A percentile compares a stretch with the other conserved stretches of the same genome.
phyloP scores from a whole-genome alignment of 768 basidiomycete genomes.

The Pholiota conissans region DNA sequence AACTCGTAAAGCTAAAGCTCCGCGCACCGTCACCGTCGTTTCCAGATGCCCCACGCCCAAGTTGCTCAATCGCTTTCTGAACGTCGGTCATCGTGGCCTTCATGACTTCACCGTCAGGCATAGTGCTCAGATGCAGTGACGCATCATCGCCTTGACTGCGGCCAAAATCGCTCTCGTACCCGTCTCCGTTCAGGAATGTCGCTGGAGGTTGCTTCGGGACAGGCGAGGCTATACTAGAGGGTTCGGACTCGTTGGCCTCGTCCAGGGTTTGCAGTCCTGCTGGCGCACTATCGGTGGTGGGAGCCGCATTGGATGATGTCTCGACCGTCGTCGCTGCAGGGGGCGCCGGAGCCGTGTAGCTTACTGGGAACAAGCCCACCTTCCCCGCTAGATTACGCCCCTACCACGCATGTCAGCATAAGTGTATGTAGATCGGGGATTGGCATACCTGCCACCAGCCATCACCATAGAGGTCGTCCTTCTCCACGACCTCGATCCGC shows the following conservation, averaged over 20 bases:
- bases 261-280: constrained; percentile 36
- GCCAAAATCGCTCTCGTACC: constrained; percentile 20
- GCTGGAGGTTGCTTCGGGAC: constrained; percentile 36
- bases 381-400: constrained; percentile 82
- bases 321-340: constrained; percentile 2
- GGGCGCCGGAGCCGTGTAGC: constrained; percentile 72
- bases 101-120: constrained; percentile 64
- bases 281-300: constrained; percentile 10
- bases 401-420: constrained; percentile 36
- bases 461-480: constrained; percentile 89
- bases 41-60: constrained; percentile 51
- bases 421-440: background rate
- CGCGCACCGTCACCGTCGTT: constrained; percentile 59
- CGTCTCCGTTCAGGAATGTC: constrained; percentile 24
- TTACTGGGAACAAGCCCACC: constrained; percentile 88
- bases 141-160: constrained; percentile 12
- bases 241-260: constrained; percentile 35
- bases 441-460: constrained; percentile 84
- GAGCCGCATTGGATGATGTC: background rate
- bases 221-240: constrained; percentile 33
- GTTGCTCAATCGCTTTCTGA: constrained; percentile 87
- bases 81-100: constrained; percentile 88
- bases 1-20: constrained; percentile 79
- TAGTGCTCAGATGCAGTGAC: constrained; percentile 17
- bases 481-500: constrained; percentile 86